These are phyloP conservation scores for Neurospora cerealis DNA, from an alignment of 495 filamentous ascomycete species.

Conservation along the genomic window DNA sequence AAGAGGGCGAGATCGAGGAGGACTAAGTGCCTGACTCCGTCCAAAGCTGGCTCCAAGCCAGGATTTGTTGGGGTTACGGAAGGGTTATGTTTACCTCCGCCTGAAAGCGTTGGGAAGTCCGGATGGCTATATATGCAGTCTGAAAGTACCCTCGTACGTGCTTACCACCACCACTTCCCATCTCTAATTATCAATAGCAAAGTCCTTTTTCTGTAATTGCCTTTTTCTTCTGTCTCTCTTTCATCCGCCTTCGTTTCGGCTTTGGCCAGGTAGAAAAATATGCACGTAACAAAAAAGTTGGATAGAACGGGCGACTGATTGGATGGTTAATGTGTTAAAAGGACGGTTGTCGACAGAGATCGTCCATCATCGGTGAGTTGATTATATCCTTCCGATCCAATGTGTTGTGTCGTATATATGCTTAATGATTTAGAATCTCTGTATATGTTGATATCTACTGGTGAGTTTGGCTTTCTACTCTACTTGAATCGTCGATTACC, in stretches of 20 bases:
- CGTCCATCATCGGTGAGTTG: neutral
- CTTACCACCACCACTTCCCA: neutral
- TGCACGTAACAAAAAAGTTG: neutral
- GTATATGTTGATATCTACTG: neutral
- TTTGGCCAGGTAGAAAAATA: neutral
- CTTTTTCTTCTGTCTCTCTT: neutral
- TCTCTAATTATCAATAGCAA: conserved; percentile 2
- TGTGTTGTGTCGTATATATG: neutral
- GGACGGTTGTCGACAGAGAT: neutral
- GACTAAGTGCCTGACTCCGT: conserved; percentile 39
- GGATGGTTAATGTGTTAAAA: neutral
- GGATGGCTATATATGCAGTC: neutral
- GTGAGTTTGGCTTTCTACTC: neutral
- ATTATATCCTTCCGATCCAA: neutral
- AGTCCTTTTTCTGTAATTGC: neutral
- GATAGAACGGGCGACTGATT: neutral
- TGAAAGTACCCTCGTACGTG: neutral
- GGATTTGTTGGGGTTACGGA: neutral
- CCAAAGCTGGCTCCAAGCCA: neutral
- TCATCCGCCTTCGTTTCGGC: neutral
- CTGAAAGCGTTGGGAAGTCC: neutral
- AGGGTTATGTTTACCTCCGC: neutral
- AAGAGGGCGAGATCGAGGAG: conserved; percentile 97
- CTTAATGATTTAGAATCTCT: neutral
- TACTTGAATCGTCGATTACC: neutral